Evolutionary conservation across 73 alveolate species (phyloP).

Genomic region (Tetrahymena elliotti): DNA sequence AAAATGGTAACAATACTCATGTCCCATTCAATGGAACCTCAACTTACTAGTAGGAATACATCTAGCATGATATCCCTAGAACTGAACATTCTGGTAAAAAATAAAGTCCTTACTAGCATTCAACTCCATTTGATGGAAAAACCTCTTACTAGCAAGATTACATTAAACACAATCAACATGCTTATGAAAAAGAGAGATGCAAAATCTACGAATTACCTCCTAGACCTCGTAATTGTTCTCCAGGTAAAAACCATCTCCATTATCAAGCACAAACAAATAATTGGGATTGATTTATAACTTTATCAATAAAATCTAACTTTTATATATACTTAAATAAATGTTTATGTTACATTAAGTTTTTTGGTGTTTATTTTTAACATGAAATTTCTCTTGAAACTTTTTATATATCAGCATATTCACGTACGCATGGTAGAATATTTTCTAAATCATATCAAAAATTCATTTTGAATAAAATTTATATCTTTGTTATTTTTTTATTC

Average conservation of each 20-base stretch:
- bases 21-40: not conserved
- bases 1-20: not conserved
- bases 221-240: not conserved
- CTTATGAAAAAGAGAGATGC: not conserved
- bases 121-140: not conserved
- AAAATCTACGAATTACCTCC: not conserved
- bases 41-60: not conserved
- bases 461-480: too few relatives aligned
- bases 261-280: not conserved
- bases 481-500: not conserved
- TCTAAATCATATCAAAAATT: not conserved
- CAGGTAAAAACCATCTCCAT: not conserved
- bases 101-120: not conserved
- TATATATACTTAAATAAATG: not conserved
- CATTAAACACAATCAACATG: not conserved
- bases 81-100: not conserved
- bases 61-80: not conserved
- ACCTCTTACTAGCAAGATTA: not conserved
- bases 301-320: not conserved
- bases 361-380: not conserved
- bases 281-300: not conserved
- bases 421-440: not conserved
- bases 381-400: not conserved
- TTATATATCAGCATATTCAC: too few relatives aligned
- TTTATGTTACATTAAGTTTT: not conserved